Conservation (phyloP, 2,329 filamentous ascomycete genomes). For the Penicillium psychrosexuale region DNA sequence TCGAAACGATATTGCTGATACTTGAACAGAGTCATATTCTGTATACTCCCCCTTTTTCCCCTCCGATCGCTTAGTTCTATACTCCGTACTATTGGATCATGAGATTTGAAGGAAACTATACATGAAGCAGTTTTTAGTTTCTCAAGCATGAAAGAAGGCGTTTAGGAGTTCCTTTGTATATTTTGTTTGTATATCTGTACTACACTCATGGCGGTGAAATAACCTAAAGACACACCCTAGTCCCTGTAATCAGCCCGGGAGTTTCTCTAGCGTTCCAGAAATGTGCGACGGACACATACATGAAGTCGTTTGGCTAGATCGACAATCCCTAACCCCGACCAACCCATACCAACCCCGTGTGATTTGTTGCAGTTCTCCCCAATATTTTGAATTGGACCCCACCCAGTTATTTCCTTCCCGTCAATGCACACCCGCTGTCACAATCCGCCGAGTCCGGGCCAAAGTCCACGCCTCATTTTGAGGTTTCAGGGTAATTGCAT, state of each 20-base stretch:
- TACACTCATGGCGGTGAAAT: conserved; percentile 12
- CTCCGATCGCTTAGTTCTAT: not conserved
- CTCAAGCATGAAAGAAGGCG: not conserved
- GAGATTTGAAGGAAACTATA: not conserved
- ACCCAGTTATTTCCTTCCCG: conserved; percentile 2
- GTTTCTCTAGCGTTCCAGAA: conserved; percentile 3
- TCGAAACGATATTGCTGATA: not conserved
- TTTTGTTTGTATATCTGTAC: not conserved
- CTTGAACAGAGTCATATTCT: not conserved
- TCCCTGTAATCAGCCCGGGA: not conserved
- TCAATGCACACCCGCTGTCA: conserved; percentile 22
- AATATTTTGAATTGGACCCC: conserved; percentile 6
- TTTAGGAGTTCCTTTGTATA: not conserved
- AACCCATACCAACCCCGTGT: conserved; percentile 3
- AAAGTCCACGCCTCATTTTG: conserved; percentile 9
- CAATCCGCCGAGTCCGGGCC: conserved; percentile 8
- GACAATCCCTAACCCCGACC: not conserved
- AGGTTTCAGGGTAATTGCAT: conserved; percentile 25
- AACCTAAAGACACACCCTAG: not conserved
- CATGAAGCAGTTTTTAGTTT: not conserved
- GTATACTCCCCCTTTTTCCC: not conserved
- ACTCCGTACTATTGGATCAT: not conserved
- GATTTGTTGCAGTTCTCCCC: not conserved
- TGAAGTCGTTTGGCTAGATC: conserved; percentile 6
- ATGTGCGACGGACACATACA: conserved; percentile 1